Conservation (phyloP, 805 yeast genomes). For the Lipomyces japonicus region DNA sequence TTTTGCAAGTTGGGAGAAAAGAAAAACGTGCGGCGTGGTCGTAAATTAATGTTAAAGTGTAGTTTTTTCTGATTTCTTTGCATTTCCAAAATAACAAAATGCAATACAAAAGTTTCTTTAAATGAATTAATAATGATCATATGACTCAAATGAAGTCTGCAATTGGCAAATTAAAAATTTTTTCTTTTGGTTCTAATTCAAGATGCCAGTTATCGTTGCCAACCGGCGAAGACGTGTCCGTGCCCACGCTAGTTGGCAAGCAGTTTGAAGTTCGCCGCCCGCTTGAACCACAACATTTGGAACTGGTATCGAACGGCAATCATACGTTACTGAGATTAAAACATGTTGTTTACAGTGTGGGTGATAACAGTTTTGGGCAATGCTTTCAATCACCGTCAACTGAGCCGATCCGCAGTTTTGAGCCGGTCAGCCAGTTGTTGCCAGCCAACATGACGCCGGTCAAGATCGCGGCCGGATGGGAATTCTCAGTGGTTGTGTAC, state of each 20-base stretch:
- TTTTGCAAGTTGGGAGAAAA: too few species aligned
- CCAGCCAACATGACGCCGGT: constrained; percentile 39
- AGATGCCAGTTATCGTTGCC: constrained; percentile 19
- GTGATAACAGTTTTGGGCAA: constrained; percentile 58
- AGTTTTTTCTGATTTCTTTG: too few species aligned
- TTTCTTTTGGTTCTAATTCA: constrained; percentile 25
- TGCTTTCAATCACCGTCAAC: constrained; percentile 39
- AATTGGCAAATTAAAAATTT: constrained; percentile 1
- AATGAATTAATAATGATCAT: too few species aligned
- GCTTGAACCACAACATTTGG: constrained; percentile 32
- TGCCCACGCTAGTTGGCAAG: constrained; percentile 12
- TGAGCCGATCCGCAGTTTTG: neutral
- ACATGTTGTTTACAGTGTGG: constrained; percentile 57
- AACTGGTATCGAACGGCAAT: constrained; percentile 64
- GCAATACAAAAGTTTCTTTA: too few species aligned
- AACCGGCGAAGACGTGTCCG: constrained; percentile 10
- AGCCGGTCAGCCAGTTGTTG: neutral
- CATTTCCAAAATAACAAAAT: too few species aligned
- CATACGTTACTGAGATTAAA: constrained; percentile 63
- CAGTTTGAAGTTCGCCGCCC: too few species aligned
- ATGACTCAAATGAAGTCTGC: too few species aligned
- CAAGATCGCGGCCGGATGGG: constrained; percentile 75
- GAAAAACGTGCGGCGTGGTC: too few species aligned
- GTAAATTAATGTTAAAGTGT: too few species aligned
- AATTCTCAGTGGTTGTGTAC: constrained; percentile 54